Evolutionary conservation across 176 grass and related monocot genomes (phyloP).

Genomic region (Avena atlantica): DNA sequence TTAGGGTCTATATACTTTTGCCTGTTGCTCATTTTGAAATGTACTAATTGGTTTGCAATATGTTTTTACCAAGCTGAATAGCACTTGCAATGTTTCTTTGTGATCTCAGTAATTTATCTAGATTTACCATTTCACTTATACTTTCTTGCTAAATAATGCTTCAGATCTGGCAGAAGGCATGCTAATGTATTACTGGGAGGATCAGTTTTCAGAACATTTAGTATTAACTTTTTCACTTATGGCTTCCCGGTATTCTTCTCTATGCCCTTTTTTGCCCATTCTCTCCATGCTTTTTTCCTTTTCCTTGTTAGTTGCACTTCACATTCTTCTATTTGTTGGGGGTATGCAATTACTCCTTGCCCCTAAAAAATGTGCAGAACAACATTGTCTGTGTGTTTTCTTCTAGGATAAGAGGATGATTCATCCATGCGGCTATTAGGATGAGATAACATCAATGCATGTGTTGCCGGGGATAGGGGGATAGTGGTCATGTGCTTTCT

Average conservation of each 20-base stretch:
- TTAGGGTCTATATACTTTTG: not conserved
- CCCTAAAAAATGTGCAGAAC: constrained; percentile 7
- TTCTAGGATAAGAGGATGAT: constrained; percentile 9
- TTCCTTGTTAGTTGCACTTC: constrained; percentile 26
- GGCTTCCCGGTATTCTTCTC: constrained; percentile 85
- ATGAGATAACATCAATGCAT: constrained; percentile 17
- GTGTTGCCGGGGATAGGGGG: too few relatives aligned
- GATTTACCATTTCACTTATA: not conserved
- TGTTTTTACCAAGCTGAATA: constrained; percentile 9
- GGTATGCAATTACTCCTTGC: constrained; percentile 5
- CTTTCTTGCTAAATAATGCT: constrained; percentile 42
- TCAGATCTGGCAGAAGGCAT: constrained; percentile 82
- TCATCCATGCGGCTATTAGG: not conserved
- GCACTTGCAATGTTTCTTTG: constrained; percentile 16
- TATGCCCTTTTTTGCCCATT: constrained; percentile 14
- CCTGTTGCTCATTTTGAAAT: not conserved
- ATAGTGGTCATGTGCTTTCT: constrained; percentile 23
- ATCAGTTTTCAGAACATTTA: constrained; percentile 80
- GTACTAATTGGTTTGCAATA: not conserved
- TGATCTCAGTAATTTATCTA: constrained; percentile 3
- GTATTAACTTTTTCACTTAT: constrained; percentile 98
- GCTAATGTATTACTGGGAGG: constrained; percentile 77
- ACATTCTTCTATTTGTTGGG: constrained; percentile 30
- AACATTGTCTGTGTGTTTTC: constrained; percentile 7
- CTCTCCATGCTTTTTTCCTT: constrained; percentile 5